phyloP scores from a whole-genome alignment of 2,329 filamentous ascomycete genomes.

The Fusarium continuum region DNA sequence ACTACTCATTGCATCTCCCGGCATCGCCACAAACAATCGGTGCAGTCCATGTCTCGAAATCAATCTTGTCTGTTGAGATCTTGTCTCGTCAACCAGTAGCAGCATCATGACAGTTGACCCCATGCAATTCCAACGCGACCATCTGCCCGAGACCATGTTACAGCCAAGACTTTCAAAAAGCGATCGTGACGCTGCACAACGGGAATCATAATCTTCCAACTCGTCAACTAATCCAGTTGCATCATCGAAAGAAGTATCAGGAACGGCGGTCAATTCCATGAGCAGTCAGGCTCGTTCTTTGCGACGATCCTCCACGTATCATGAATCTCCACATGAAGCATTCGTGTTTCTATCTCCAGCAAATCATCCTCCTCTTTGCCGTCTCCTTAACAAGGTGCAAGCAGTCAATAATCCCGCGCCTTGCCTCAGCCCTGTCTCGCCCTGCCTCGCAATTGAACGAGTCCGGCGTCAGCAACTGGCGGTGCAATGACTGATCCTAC shows the following conservation, averaged over 20 bases:
- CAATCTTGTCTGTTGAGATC: neutral
- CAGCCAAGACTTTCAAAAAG: constrained; percentile 38
- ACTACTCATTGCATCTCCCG: neutral
- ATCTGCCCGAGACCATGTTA: constrained; percentile 34
- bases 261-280: constrained; percentile 24
- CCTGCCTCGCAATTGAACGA: constrained; percentile 8
- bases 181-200: constrained; percentile 30
- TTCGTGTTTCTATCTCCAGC: constrained; percentile 20
- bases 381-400: constrained; percentile 15
- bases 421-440: constrained; percentile 32
- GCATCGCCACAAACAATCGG: neutral
- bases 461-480: constrained; percentile 8
- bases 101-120: neutral
- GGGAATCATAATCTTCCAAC: constrained; percentile 20
- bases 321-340: constrained; percentile 27
- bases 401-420: constrained; percentile 24
- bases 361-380: constrained; percentile 8
- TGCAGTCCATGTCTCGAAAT: neutral
- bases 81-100: neutral
- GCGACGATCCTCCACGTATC: constrained; percentile 31
- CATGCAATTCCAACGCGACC: constrained; percentile 31
- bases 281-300: constrained; percentile 2
- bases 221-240: constrained; percentile 17
- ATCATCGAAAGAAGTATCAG: constrained; percentile 21
- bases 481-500: constrained; percentile 12